phyloP scores from a whole-genome alignment of 768 basidiomycete species.

The Podaxis carcinomalis region DNA sequence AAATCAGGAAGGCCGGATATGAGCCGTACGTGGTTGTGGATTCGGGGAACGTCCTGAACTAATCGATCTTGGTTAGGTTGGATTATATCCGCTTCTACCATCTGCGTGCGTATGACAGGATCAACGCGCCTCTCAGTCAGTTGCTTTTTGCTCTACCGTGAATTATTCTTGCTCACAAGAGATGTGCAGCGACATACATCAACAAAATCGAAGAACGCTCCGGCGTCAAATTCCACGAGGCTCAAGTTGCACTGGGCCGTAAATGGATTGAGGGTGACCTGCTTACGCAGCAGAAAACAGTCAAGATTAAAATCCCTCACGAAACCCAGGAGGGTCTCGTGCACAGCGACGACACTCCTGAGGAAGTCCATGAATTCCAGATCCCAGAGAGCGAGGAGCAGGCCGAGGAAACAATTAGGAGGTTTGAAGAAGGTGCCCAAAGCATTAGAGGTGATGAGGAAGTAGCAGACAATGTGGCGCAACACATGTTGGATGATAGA shows the following conservation, averaged over 20 bases:
- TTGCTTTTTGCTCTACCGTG: not conserved
- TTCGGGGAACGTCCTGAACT: not conserved
- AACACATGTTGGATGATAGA: constrained; percentile 68
- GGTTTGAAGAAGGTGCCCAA: constrained; percentile 67
- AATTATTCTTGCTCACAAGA: not conserved
- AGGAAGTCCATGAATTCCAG: constrained; percentile 55
- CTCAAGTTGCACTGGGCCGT: constrained; percentile 79
- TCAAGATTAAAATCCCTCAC: constrained; percentile 54
- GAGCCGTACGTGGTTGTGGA: constrained; percentile 59
- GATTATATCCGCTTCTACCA: constrained; percentile 93
- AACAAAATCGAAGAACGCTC: constrained; percentile 66
- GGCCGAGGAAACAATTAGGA: constrained; percentile 60
- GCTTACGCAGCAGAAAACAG: constrained; percentile 41
- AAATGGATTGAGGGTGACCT: constrained; percentile 61
- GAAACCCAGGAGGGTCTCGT: constrained; percentile 46
- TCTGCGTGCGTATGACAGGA: constrained; percentile 85
- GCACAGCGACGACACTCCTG: constrained; percentile 43
- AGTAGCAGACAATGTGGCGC: constrained; percentile 75
- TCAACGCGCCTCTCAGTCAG: constrained; percentile 71
- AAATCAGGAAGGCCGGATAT: constrained; percentile 68
- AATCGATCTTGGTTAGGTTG: constrained; percentile 34
- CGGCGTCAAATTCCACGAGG: constrained; percentile 78
- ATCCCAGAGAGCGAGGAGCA: constrained; percentile 66
- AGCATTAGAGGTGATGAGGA: constrained; percentile 51
- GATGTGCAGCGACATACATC: constrained; percentile 40